Conservation (phyloP, 169 alveolate species). For the Eimeria acervulina region DNA sequence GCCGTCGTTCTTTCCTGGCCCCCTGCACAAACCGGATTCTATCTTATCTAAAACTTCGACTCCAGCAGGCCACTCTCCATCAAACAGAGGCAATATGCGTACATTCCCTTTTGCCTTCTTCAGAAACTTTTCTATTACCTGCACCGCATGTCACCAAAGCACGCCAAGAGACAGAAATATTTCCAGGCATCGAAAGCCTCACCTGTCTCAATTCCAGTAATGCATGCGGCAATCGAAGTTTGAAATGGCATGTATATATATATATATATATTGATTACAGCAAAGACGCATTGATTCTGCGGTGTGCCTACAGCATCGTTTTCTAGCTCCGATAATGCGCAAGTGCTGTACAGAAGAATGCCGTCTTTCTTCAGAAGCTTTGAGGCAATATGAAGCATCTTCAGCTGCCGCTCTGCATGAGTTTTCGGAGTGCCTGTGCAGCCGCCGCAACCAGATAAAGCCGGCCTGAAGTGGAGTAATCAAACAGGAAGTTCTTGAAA, state of each 20-base stretch:
- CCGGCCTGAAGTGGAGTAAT: background rate
- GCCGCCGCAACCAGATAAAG: conserved; percentile 5
- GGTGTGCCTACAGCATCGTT: conserved; percentile 81
- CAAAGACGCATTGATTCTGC: background rate
- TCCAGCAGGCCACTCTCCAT: conserved; percentile 75
- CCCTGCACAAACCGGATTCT: background rate
- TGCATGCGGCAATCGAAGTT: background rate
- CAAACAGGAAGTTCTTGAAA: background rate
- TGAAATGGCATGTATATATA: background rate
- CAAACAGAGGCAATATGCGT: conserved; percentile 51
- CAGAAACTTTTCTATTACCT: conserved; percentile 70
- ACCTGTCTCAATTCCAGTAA: background rate
- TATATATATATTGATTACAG: background rate
- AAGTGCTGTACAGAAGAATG: conserved; percentile 85
- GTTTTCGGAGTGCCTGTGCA: conserved; percentile 82
- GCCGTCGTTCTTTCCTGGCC: background rate
- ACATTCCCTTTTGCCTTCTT: conserved; percentile 45
- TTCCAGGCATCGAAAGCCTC: background rate
- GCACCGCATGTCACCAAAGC: background rate
- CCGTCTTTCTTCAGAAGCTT: conserved; percentile 82
- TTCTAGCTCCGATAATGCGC: conserved; percentile 85
- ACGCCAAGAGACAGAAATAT: background rate
- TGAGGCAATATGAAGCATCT: conserved; percentile 78
- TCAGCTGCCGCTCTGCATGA: conserved; percentile 84
- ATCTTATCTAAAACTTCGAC: background rate